phyloP scores from a whole-genome alignment of 2,329 filamentous ascomycete genomes.

The Fusarium transvaalense region DNA sequence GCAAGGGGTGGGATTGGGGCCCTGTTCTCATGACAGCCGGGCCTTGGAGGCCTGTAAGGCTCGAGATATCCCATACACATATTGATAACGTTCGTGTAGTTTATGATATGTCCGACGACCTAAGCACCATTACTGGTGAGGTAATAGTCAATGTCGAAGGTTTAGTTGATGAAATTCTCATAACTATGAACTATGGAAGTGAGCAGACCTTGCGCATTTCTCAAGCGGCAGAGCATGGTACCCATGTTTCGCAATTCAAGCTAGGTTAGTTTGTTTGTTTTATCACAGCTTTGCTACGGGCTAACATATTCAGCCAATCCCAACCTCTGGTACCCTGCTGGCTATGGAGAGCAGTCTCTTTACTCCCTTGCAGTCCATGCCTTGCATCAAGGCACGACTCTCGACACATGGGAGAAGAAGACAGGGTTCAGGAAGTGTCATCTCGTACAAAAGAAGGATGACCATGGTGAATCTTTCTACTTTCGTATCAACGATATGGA shows the following conservation, averaged over 20 bases:
- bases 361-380: slow-evolving; percentile 13
- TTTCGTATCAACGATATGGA: slow-evolving; percentile 79
- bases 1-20: slow-evolving; percentile 75
- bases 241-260: neutral
- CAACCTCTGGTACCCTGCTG: slow-evolving; percentile 3
- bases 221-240: neutral
- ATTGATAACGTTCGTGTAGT: slow-evolving; percentile 68
- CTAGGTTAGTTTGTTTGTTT: neutral
- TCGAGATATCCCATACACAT: slow-evolving; percentile 70
- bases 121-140: neutral
- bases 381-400: neutral
- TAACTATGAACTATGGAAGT: neutral
- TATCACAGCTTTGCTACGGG: neutral
- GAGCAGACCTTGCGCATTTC: neutral
- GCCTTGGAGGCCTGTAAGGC: slow-evolving; percentile 74
- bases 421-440: slow-evolving; percentile 8
- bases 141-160: neutral
- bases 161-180: neutral
- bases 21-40: slow-evolving; percentile 72
- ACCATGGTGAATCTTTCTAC: slow-evolving; percentile 78
- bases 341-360: slow-evolving; percentile 22
- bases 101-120: slow-evolving; percentile 6
- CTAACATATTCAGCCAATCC: neutral
- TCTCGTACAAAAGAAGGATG: slow-evolving; percentile 56
- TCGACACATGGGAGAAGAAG: neutral